These are phyloP conservation scores for Coemansia sp. DNA, from an alignment of 192 early-diverging fungal species.

Conservation along the genomic window DNA sequence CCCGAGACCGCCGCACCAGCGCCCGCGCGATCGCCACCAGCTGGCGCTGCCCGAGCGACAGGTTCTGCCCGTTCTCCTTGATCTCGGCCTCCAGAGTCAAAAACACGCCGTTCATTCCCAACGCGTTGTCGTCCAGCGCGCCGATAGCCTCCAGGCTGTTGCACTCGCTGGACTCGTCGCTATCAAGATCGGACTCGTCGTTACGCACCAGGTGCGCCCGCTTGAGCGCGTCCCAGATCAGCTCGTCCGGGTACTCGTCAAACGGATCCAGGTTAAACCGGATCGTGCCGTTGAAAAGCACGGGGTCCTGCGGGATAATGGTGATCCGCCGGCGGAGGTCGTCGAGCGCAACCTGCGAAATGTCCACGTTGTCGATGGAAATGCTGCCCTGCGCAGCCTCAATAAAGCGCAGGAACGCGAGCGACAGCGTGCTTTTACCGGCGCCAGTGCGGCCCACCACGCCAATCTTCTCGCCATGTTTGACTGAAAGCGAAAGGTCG, in stretches of 20 bases:
- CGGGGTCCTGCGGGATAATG: conserved; percentile 92
- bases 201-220: conserved; percentile 72
- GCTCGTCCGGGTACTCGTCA: conserved; percentile 69
- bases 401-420: conserved; percentile 77
- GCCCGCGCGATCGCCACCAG: conserved; percentile 78
- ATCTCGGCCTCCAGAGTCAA: conserved; percentile 67
- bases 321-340: conserved; percentile 77
- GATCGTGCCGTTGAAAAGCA: conserved; percentile 74
- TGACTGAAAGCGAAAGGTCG: conserved; percentile 67
- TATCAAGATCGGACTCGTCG: background rate
- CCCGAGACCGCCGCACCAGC: conserved; percentile 62
- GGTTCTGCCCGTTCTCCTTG: conserved; percentile 78
- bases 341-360: conserved; percentile 68
- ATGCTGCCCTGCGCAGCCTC: conserved; percentile 67
- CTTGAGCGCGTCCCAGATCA: conserved; percentile 74
- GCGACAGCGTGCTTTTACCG: conserved; percentile 73
- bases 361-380: conserved; percentile 73
- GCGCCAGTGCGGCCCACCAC: conserved; percentile 92
- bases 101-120: conserved; percentile 29
- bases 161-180: background rate
- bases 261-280: conserved; percentile 92
- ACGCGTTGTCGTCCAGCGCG: background rate
- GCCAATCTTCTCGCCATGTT: conserved; percentile 79
- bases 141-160: background rate
- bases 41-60: conserved; percentile 79